Conservation (phyloP, 768 basidiomycete species). For the Lentinus tigrinus region DNA sequence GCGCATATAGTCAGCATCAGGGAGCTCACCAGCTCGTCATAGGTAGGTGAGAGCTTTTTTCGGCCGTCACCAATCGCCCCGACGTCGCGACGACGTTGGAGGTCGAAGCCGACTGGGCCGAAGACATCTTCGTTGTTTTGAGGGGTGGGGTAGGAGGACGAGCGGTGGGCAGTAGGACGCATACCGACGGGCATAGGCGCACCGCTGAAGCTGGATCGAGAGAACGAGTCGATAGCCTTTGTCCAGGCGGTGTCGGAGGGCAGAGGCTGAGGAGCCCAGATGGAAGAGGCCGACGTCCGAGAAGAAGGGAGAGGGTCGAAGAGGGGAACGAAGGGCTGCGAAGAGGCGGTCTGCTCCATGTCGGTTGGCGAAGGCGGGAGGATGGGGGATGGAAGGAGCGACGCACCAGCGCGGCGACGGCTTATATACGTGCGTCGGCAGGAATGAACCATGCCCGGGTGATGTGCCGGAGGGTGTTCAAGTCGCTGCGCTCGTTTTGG, state of each 20-base stretch:
- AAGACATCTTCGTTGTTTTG: slow-evolving; percentile 64
- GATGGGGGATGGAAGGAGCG: slow-evolving; percentile 9
- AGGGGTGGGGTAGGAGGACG: slow-evolving; percentile 27
- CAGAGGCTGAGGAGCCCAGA: slow-evolving; percentile 84
- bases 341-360: slow-evolving; percentile 22
- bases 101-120: slow-evolving; percentile 46
- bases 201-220: slow-evolving; percentile 38
- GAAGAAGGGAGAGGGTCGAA: slow-evolving; percentile 23
- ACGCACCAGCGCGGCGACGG: background rate
- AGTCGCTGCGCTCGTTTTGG: slow-evolving; percentile 11
- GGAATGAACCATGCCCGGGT: slow-evolving; percentile 3
- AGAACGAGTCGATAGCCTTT: slow-evolving; percentile 59
- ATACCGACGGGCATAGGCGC: background rate
- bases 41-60: slow-evolving; percentile 57
- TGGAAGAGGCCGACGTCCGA: slow-evolving; percentile 42
- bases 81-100: slow-evolving; percentile 46
- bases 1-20: slow-evolving; percentile 19
- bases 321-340: slow-evolving; percentile 25
- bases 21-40: slow-evolving; percentile 51
- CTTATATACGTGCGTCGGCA: slow-evolving; percentile 10
- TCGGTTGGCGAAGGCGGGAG: slow-evolving; percentile 4
- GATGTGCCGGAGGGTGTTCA: slow-evolving; percentile 6
- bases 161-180: slow-evolving; percentile 26
- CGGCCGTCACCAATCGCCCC: slow-evolving; percentile 83
- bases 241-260: slow-evolving; percentile 69